Evolutionary conservation across 1,284 basidiomycete genomes (phyloP).

Genomic region (Puccinia novopanici): DNA sequence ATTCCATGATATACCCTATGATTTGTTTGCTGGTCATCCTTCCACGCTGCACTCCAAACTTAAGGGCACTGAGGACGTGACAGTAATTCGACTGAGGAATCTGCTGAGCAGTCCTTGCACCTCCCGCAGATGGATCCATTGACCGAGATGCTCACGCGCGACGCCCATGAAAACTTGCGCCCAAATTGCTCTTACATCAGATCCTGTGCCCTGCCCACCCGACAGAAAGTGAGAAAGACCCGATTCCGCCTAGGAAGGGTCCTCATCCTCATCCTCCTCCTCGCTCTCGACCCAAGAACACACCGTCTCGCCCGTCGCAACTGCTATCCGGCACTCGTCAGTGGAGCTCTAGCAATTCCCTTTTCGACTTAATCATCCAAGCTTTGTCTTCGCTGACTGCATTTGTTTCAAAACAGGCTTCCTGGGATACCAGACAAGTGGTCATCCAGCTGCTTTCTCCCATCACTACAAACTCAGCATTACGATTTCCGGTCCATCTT

Average conservation of each 20-base stretch:
- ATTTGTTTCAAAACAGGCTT: not conserved
- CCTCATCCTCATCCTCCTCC: constrained; percentile 32
- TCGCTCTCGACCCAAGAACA: constrained; percentile 37
- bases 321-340: constrained; percentile 17
- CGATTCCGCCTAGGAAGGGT: constrained; percentile 11
- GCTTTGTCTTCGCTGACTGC: not conserved
- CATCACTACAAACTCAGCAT: constrained; percentile 1
- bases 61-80: not conserved
- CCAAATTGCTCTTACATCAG: not conserved
- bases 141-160: not conserved
- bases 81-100: not conserved
- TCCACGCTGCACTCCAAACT: not conserved
- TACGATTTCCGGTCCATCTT: constrained; percentile 23
- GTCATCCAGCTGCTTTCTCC: constrained; percentile 9
- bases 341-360: not conserved
- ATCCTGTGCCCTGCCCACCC: not conserved
- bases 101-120: constrained; percentile 15
- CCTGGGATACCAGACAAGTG: not conserved
- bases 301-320: constrained; percentile 16
- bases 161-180: not conserved
- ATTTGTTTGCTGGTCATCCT: constrained; percentile 6
- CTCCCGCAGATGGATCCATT: not conserved
- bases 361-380: not conserved
- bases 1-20: constrained; percentile 33
- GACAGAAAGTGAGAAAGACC: not conserved